These are phyloP conservation scores for Cercospora sesami DNA, from an alignment of 2,329 filamentous ascomycete species.

Conservation along the genomic window DNA sequence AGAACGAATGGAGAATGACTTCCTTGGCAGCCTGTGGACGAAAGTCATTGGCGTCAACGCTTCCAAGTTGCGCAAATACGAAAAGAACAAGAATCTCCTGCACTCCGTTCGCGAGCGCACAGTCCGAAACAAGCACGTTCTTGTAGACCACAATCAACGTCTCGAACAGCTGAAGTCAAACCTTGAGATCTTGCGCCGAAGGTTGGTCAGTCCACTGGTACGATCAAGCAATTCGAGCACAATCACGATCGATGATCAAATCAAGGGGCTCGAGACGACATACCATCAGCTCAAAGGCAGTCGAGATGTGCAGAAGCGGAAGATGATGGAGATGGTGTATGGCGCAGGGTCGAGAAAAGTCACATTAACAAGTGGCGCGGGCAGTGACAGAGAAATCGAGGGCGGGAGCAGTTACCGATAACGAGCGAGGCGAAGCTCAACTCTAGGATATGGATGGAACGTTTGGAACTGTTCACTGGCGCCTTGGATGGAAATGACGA, in stretches of 20 bases:
- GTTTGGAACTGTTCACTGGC: background rate
- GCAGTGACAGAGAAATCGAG: conserved; percentile 20
- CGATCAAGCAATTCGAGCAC: conserved; percentile 67
- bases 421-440: background rate
- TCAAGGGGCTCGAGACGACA: conserved; percentile 76
- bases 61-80: conserved; percentile 78
- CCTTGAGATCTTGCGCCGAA: conserved; percentile 78
- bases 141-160: conserved; percentile 83
- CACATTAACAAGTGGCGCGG: conserved; percentile 18
- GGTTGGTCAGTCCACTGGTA: conserved; percentile 81
- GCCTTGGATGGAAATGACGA: background rate
- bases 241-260: conserved; percentile 79
- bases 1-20: conserved; percentile 75
- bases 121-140: conserved; percentile 79
- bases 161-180: conserved; percentile 82
- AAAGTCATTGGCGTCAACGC: conserved; percentile 76
- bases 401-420: conserved; percentile 19
- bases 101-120: conserved; percentile 78
- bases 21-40: conserved; percentile 83
- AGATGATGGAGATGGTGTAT: conserved; percentile 40
- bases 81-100: conserved; percentile 81
- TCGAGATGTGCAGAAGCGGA: conserved; percentile 64
- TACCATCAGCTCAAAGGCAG: conserved; percentile 75
- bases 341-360: conserved; percentile 33
- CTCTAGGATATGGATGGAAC: background rate